Evolutionary conservation across 352 stramenopile genomes (phyloP).

Genomic region (Phytophthora ohioensis): DNA sequence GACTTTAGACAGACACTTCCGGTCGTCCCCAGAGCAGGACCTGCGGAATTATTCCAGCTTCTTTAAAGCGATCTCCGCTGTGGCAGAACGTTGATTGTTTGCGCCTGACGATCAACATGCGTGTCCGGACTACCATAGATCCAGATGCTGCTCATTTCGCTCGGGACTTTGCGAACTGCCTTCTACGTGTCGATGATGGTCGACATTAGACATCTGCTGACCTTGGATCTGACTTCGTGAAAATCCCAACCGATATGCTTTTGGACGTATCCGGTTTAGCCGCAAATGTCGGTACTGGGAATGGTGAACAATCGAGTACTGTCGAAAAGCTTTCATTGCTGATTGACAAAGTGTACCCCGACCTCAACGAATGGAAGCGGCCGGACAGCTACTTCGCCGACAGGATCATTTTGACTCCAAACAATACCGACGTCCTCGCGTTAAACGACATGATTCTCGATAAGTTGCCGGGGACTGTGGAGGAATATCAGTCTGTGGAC

Average conservation of each 20-base stretch:
- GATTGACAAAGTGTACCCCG: no score
- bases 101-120: background rate
- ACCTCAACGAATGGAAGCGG: no score
- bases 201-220: background rate
- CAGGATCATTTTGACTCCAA: no score
- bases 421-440: no score
- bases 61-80: background rate
- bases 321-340: no score
- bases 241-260: background rate
- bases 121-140: background rate
- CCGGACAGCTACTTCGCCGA: no score
- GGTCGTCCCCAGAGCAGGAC: background rate
- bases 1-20: conserved; percentile 13
- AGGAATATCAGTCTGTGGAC: no score
- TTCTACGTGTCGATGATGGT: background rate
- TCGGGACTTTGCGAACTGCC: background rate
- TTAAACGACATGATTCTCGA: no score
- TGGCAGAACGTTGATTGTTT: background rate
- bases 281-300: no score
- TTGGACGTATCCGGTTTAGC: background rate
- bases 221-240: background rate
- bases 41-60: conserved; percentile 4
- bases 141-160: background rate
- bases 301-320: no score
- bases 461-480: no score